phyloP scores from a whole-genome alignment of 805 yeast genomes.

The Metschnikowia orientalis region DNA sequence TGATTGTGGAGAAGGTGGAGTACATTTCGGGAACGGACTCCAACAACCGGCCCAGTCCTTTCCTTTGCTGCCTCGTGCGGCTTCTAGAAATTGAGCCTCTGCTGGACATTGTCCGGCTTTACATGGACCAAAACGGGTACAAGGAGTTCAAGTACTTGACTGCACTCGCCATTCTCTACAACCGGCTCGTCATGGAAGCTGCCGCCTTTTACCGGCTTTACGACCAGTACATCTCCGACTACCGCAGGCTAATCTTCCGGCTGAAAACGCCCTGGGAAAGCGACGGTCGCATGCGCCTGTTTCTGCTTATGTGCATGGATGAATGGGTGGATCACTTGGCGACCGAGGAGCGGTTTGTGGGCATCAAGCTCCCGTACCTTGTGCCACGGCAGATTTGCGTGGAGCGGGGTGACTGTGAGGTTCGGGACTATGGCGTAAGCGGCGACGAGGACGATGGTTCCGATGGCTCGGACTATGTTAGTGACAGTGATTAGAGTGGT shows the following conservation, averaged over 20 bases:
- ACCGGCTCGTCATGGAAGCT: conserved; percentile 43
- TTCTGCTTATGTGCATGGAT: conserved; percentile 55
- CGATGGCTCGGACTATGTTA: conserved; percentile 23
- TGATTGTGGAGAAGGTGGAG: conserved; percentile 31
- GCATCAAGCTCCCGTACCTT: conserved; percentile 67
- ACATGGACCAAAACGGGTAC: conserved; percentile 51
- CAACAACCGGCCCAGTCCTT: conserved; percentile 60
- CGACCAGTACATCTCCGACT: conserved; percentile 59
- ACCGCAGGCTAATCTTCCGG: conserved; percentile 54
- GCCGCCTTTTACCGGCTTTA: conserved; percentile 36
- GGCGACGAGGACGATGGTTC: conserved; percentile 25
- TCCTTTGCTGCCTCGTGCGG: conserved; percentile 72
- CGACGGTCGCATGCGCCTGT: conserved; percentile 25
- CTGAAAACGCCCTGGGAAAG: conserved; percentile 27
- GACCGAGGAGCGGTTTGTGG: conserved; percentile 58
- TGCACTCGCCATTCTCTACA: conserved; percentile 64
- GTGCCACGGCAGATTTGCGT: conserved; percentile 37
- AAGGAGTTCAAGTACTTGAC: conserved; percentile 68
- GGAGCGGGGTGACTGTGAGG: conserved; percentile 38
- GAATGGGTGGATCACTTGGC: conserved; percentile 65
- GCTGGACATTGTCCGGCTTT: conserved; percentile 49
- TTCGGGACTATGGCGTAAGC: conserved; percentile 35
- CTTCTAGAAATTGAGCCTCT: conserved; percentile 73
- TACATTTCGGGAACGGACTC: conserved; percentile 58
- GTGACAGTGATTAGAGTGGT: conserved; percentile 36